Percentiles rank a stretch among this genome's conserved stretches.
Evolutionary conservation across 2,329 filamentous ascomycete genomes (phyloP).

Genomic region (Trichoderma sp.): DNA sequence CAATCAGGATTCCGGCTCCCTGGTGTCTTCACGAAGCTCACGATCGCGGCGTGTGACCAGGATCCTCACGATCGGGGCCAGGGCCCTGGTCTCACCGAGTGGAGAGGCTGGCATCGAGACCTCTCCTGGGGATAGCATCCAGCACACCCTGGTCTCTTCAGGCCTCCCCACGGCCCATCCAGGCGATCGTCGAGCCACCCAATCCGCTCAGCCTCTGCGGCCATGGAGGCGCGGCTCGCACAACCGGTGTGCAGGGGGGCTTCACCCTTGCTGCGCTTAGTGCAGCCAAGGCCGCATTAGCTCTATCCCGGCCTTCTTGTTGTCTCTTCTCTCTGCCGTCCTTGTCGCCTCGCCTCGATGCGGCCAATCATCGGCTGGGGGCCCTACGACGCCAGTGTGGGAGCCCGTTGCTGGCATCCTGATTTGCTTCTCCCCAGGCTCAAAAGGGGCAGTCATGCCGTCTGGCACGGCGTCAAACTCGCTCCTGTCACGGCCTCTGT

Average conservation of each 20-base stretch:
- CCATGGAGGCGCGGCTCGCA: conserved; percentile 19
- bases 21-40: not conserved
- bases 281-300: conserved; percentile 29
- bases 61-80: conserved; percentile 17
- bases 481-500: conserved; percentile 5
- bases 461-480: conserved; percentile 9
- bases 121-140: not conserved
- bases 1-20: conserved; percentile 5
- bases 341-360: not conserved
- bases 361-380: not conserved
- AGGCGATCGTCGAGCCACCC: conserved; percentile 20
- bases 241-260: conserved; percentile 22
- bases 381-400: not conserved
- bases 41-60: conserved; percentile 20
- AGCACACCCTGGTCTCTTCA: not conserved
- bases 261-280: conserved; percentile 5
- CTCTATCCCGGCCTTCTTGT: conserved; percentile 29
- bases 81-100: conserved; percentile 20
- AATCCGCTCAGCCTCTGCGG: conserved; percentile 5
- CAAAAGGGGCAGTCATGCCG: conserved; percentile 23
- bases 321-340: conserved; percentile 30
- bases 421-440: conserved; percentile 21
- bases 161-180: not conserved
- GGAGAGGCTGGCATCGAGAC: conserved; percentile 4
- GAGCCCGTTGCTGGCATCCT: not conserved